Evolutionary conservation across 345 rosid species (phyloP).

Genomic region (Populus ilicifolia): DNA sequence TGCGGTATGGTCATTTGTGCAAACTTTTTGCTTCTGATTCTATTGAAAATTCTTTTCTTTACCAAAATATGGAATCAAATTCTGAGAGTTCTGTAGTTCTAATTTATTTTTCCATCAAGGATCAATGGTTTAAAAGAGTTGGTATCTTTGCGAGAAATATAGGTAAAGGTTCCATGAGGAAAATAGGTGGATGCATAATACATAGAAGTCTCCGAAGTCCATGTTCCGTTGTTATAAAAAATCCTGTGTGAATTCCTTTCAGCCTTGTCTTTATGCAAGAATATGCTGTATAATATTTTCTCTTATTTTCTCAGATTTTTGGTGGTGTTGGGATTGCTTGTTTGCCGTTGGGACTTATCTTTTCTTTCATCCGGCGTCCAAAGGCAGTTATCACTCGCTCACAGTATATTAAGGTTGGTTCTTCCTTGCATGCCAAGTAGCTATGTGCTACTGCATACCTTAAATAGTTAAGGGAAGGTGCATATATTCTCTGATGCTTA

Average conservation of each 20-base stretch:
- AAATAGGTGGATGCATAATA: not conserved
- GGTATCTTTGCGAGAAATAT: not conserved
- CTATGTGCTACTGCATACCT: not conserved
- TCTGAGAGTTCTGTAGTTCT: not conserved
- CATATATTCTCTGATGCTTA: slow-evolving; percentile 3
- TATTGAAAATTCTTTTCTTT: not conserved
- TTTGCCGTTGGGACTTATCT: slow-evolving; percentile 88
- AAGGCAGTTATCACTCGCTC: slow-evolving; percentile 98
- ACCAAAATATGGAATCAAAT: not conserved
- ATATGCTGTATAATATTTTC: not conserved
- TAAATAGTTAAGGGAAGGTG: not conserved
- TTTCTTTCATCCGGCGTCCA: slow-evolving; percentile 92
- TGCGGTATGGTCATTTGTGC: slow-evolving; percentile 47
- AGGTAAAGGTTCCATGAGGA: not conserved
- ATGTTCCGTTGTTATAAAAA: not conserved
- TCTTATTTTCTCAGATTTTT: slow-evolving; percentile 59
- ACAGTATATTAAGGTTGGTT: slow-evolving; percentile 86
- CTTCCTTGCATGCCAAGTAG: not conserved
- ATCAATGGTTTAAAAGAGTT: not conserved
- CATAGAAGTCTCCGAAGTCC: not conserved
- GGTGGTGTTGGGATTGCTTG: slow-evolving; percentile 99
- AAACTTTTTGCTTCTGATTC: not conserved
- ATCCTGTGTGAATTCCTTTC: not conserved
- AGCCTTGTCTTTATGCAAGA: not conserved
- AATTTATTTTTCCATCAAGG: not conserved